Percentiles rank a stretch among this genome's conserved stretches.
Evolutionary conservation across 2,329 filamentous ascomycete genomes (phyloP).

Genomic region (Phyllosticta paracitricarpa): DNA sequence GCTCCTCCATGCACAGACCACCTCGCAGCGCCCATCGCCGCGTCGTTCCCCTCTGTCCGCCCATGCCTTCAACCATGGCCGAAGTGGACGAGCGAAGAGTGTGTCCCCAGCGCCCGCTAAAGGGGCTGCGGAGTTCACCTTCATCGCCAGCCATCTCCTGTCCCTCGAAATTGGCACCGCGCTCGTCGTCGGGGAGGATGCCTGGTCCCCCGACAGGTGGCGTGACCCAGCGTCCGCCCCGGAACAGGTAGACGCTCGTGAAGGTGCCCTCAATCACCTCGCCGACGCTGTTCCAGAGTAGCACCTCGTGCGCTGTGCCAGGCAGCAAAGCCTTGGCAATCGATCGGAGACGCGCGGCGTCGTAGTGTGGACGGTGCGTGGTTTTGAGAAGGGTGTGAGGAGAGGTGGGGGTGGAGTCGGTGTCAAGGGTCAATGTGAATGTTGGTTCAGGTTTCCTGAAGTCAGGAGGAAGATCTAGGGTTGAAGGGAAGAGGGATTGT

Average conservation of each 20-base stretch:
- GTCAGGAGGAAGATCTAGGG: slow-evolving; percentile 40
- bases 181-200: background rate
- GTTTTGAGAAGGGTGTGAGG: slow-evolving; percentile 84
- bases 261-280: slow-evolving; percentile 78
- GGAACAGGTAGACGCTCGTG: slow-evolving; percentile 74
- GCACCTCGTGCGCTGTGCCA: slow-evolving; percentile 48
- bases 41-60: slow-evolving; percentile 75
- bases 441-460: slow-evolving; percentile 14
- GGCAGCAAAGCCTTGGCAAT: slow-evolving; percentile 37
- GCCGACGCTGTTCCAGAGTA: slow-evolving; percentile 56
- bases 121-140: slow-evolving; percentile 25
- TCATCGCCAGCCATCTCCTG: slow-evolving; percentile 17
- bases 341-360: slow-evolving; percentile 54
- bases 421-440: slow-evolving; percentile 42
- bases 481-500: slow-evolving; percentile 48
- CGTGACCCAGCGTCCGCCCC: slow-evolving; percentile 66
- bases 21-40: slow-evolving; percentile 71
- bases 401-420: slow-evolving; percentile 38
- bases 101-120: slow-evolving; percentile 29
- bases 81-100: slow-evolving; percentile 25
- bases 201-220: slow-evolving; percentile 42
- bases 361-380: slow-evolving; percentile 62
- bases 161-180: background rate
- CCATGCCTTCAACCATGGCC: slow-evolving; percentile 51
- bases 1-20: slow-evolving; percentile 56